phyloP scores from a whole-genome alignment of 2,329 filamentous ascomycete genomes.

The Ophiostoma tasmaniense region DNA sequence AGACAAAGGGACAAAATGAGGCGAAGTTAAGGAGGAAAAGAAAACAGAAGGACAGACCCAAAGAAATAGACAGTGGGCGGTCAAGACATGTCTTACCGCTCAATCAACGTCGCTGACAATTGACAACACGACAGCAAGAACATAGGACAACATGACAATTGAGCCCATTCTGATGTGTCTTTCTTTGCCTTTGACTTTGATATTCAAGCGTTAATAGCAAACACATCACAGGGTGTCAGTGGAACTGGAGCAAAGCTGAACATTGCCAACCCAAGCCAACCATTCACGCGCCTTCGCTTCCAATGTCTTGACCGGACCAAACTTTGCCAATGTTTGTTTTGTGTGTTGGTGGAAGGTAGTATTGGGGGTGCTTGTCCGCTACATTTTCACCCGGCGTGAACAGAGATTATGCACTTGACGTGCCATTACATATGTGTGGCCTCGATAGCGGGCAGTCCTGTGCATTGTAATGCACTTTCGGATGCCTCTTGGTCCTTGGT shows the following conservation, averaged over 20 bases:
- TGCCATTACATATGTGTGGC: not conserved
- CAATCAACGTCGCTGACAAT: not conserved
- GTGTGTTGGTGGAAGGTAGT: not conserved
- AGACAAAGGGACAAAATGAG: not conserved
- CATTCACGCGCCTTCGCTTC: not conserved
- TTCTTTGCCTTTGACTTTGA: not conserved
- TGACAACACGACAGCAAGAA: not conserved
- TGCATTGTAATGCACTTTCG: not conserved
- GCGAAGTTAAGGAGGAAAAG: not conserved
- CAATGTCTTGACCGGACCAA: not conserved
- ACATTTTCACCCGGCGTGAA: not conserved
- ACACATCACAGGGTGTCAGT: not conserved
- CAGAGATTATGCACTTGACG: constrained; percentile 5
- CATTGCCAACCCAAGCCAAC: not conserved
- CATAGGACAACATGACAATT: not conserved
- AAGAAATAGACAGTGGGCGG: not conserved
- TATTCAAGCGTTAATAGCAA: not conserved
- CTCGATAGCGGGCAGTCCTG: not conserved
- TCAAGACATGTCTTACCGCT: not conserved
- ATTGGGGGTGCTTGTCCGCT: not conserved
- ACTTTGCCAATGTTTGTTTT: not conserved
- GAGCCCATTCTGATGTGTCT: not conserved
- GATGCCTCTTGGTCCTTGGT: not conserved
- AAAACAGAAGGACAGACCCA: not conserved
- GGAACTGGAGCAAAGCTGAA: not conserved